Percentiles rank a stretch among this genome's conserved stretches.
Conservation (phyloP, 1,284 basidiomycete genomes). For the Pterulicium gracile region DNA sequence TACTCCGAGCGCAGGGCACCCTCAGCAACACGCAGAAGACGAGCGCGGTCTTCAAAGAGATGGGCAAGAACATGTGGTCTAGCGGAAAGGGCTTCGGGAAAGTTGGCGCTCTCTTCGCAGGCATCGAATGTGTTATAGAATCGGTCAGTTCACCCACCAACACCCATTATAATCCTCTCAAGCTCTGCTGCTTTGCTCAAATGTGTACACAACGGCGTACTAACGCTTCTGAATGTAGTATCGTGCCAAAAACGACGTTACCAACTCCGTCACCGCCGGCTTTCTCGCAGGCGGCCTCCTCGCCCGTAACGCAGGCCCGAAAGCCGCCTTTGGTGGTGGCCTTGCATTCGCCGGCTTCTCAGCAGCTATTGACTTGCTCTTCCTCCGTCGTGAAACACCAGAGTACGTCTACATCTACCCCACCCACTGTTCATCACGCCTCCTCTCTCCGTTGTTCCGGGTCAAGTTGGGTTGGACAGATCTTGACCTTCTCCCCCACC, state of each 20-base stretch:
- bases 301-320: slow-evolving; percentile 77
- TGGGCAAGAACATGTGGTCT: slow-evolving; percentile 88
- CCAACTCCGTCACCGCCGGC: slow-evolving; percentile 67
- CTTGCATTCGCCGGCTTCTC: slow-evolving; percentile 89
- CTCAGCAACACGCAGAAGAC: slow-evolving; percentile 70
- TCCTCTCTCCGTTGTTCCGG: too few species aligned
- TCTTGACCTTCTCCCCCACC: too few species aligned
- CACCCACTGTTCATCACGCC: slow-evolving; percentile 2
- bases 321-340: slow-evolving; percentile 74
- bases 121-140: slow-evolving; percentile 93
- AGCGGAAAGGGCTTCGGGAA: slow-evolving; percentile 92
- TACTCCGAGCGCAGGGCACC: slow-evolving; percentile 58
- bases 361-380: slow-evolving; percentile 76
- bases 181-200: too few species aligned
- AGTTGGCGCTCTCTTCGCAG: slow-evolving; percentile 88
- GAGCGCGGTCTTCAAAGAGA: slow-evolving; percentile 84
- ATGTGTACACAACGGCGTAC: too few species aligned
- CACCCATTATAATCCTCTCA: slow-evolving; percentile 5
- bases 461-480: too few species aligned
- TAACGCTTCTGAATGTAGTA: slow-evolving; percentile 53
- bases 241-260: slow-evolving; percentile 91
- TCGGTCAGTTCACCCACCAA: slow-evolving; percentile 53
- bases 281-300: slow-evolving; percentile 74
- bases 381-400: slow-evolving; percentile 72
- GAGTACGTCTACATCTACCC: too few species aligned